These are phyloP conservation scores for Xenosphaeropsis pyriputrescens DNA, from an alignment of 2,329 filamentous ascomycete species.

Conservation along the genomic window DNA sequence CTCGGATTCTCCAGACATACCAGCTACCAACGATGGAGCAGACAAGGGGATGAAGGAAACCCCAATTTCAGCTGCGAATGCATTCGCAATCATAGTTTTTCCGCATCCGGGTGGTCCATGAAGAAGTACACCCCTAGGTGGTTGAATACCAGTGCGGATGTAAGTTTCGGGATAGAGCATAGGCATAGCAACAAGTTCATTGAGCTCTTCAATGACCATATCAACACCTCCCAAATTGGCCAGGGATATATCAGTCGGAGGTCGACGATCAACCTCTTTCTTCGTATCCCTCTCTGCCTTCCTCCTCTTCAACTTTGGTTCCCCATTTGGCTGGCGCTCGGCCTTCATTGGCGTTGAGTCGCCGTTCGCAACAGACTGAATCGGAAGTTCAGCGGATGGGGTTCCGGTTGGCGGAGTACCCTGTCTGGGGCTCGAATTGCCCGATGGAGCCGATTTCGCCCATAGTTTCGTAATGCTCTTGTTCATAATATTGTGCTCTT, in stretches of 20 bases:
- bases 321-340: slow-evolving; percentile 46
- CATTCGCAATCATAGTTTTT: slow-evolving; percentile 73
- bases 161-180: slow-evolving; percentile 56
- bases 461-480: slow-evolving; percentile 46
- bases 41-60: slow-evolving; percentile 73
- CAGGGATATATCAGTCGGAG: slow-evolving; percentile 53
- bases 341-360: slow-evolving; percentile 14
- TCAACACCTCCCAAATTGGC: slow-evolving; percentile 67
- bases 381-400: slow-evolving; percentile 9
- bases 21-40: slow-evolving; percentile 66
- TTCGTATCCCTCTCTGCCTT: slow-evolving; percentile 33
- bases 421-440: slow-evolving; percentile 6
- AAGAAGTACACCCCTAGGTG: slow-evolving; percentile 60
- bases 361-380: slow-evolving; percentile 10
- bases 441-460: slow-evolving; percentile 23
- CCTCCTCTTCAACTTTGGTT: slow-evolving; percentile 50
- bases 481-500: slow-evolving; percentile 47
- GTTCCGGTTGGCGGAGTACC: slow-evolving; percentile 1
- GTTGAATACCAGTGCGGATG: slow-evolving; percentile 47
- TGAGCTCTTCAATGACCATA: slow-evolving; percentile 52
- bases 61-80: slow-evolving; percentile 60
- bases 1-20: slow-evolving; percentile 81
- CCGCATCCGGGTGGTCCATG: slow-evolving; percentile 78
- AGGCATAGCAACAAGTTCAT: slow-evolving; percentile 58
- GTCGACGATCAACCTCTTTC: slow-evolving; percentile 41